Base-by-base conservation (phyloP, 805 yeast species). In the Diddensiella caesifluorescens region DNA sequence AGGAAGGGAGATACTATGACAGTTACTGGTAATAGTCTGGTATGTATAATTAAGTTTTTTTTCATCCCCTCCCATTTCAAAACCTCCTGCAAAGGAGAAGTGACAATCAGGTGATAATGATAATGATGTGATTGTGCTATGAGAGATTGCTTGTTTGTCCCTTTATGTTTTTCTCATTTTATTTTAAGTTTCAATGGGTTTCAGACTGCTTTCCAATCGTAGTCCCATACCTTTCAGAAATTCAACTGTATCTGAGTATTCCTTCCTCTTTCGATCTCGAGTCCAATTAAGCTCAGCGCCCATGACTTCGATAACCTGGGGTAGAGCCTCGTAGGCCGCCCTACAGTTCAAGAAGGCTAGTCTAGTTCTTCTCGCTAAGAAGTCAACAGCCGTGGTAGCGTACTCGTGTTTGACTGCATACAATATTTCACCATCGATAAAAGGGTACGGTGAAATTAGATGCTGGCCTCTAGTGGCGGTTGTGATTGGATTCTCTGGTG, bases 351-450 rank as follows among this genome's bases (percentile, higher is more conserved):
- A 71, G 70, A 88, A 90, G 2, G 95, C 95, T 61, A 86, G 78
- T 66, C 97, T 79, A 41, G 90, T 80, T 73, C 97, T 82, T 72
- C 97, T 83, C 43, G 95, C 86, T 51, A 89, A 71, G 71, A 89
- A 87, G 64, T 89, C 97, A 44, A 81, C 68, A 35, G 95, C 94
- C 9, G 89, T 83, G 67, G 94, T 75, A 32, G 86, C 78, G 63
- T 87, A 86, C 69, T 89, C 97, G 65, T 85, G 75, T 48, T 76
- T 68, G 53, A 87, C 71, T 9, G 87, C 80, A 67, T 88, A 90
- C 58, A 79, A 73, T 63, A 90, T 73, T 69, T 89, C 97, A 41
- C 92, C 97, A 42, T 68, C 70, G 56, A 88, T 75, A 42, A 94
- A 85, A 68, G 87, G 89, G 54, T 95, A 95, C 65, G 80, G 83